Evolutionary conservation across 2,329 filamentous ascomycete genomes (phyloP).

Genomic region (Claviceps purpurea): DNA sequence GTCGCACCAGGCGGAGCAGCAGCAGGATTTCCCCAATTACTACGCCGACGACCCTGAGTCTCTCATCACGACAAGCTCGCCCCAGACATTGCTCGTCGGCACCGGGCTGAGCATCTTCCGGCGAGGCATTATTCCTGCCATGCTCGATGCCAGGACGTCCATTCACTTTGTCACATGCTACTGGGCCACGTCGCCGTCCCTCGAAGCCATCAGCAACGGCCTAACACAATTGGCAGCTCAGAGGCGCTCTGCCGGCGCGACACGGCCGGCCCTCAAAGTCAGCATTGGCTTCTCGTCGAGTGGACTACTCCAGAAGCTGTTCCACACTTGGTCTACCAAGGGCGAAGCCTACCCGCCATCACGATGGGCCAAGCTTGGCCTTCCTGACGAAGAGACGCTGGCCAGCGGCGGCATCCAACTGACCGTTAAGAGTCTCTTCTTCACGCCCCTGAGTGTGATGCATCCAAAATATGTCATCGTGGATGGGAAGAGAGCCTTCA

Average conservation of each 20-base stretch:
- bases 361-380: conserved; percentile 50
- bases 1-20: conserved; percentile 20
- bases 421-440: conserved; percentile 63
- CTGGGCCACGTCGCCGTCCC: conserved; percentile 55
- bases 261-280: conserved; percentile 36
- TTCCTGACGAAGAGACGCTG: conserved; percentile 41
- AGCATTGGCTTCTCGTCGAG: conserved; percentile 65
- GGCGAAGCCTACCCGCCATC: conserved; percentile 49
- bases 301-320: conserved; percentile 59
- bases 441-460: conserved; percentile 73
- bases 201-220: conserved; percentile 41
- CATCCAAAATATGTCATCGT: conserved; percentile 73
- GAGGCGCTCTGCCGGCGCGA: conserved; percentile 13
- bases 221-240: conserved; percentile 44
- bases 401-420: conserved; percentile 50
- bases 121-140: conserved; percentile 43
- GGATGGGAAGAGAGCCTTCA: conserved; percentile 50
- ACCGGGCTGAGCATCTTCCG: conserved; percentile 45
- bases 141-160: conserved; percentile 47
- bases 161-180: conserved; percentile 72
- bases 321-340: conserved; percentile 49
- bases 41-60: conserved; percentile 27
- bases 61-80: conserved; percentile 35
- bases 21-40: conserved; percentile 35
- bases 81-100: conserved; percentile 37